A percentile compares a stretch with the other conserved stretches of the same genome.
Evolutionary conservation across 371 early-diverging fungal species (phyloP).

Genomic region (Mucor indicus): DNA sequence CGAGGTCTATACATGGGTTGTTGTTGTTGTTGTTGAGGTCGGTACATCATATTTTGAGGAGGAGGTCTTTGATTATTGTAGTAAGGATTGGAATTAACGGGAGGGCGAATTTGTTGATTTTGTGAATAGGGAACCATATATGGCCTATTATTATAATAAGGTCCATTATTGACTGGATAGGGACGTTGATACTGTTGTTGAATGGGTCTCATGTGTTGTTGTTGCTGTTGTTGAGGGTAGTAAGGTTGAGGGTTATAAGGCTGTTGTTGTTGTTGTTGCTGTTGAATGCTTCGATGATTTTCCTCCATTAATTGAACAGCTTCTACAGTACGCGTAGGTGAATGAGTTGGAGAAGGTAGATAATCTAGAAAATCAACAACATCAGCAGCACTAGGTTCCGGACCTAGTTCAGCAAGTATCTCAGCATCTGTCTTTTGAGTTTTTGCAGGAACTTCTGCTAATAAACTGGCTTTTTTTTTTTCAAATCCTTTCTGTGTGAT

Average conservation of each 20-base stretch:
- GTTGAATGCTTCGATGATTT: constrained; percentile 19
- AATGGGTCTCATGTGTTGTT: too few relatives aligned
- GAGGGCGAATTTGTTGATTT: not conserved
- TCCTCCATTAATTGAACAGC: constrained; percentile 31
- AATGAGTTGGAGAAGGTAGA: constrained; percentile 48
- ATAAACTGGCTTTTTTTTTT: constrained; percentile 50
- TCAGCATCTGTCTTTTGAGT: constrained; percentile 11
- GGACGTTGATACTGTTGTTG: too few relatives aligned
- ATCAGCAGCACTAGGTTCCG: constrained; percentile 53
- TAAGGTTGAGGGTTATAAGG: too few relatives aligned
- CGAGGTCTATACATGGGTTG: too few relatives aligned
- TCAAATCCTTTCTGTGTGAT: constrained; percentile 72
- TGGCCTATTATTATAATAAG: constrained; percentile 13
- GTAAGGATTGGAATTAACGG: too few relatives aligned
- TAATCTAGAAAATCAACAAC: constrained; percentile 49
- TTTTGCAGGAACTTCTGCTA: too few relatives aligned
- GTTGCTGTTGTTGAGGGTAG: constrained; percentile 3
- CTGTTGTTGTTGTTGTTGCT: constrained; percentile 10
- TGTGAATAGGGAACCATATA: constrained; percentile 11
- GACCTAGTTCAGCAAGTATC: constrained; percentile 27
- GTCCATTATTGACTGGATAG: too few relatives aligned
- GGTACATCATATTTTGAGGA: constrained; percentile 5
- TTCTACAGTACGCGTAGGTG: constrained; percentile 18
- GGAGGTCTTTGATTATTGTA: constrained; percentile 11
- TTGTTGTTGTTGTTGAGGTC: constrained; percentile 7